These are phyloP conservation scores for Diaporthe humulicola DNA, from an alignment of 2,329 filamentous ascomycete species.

Conservation along the genomic window DNA sequence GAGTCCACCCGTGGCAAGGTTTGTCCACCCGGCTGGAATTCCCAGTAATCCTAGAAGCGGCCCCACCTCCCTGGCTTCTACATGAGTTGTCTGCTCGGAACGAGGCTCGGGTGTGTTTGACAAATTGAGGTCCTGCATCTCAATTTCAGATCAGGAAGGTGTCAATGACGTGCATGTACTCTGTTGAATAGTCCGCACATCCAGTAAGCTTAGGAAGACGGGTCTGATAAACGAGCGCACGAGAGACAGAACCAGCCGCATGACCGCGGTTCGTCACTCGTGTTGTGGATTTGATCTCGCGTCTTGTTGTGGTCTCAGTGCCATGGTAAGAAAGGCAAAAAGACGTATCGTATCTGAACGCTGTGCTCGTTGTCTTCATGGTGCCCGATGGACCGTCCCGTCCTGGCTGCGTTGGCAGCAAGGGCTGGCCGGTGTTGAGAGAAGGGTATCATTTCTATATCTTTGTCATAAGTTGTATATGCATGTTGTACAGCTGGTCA, in stretches of 20 bases:
- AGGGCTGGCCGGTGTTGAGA: constrained; percentile 21
- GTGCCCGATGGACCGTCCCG: neutral
- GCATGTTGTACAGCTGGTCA: constrained; percentile 22
- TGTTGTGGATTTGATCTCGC: constrained; percentile 64
- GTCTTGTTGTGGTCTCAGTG: constrained; percentile 71
- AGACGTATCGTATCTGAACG: constrained; percentile 78
- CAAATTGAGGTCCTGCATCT: neutral
- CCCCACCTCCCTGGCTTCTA: neutral
- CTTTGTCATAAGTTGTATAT: constrained; percentile 30
- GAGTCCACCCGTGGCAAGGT: no score
- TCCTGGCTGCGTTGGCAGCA: neutral
- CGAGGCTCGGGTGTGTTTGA: neutral
- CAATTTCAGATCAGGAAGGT: neutral
- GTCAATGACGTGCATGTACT: constrained; percentile 61
- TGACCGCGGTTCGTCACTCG: constrained; percentile 40
- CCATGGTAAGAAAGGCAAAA: constrained; percentile 63
- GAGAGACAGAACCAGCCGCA: constrained; percentile 38
- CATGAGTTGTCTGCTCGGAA: neutral
- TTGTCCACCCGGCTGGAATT: neutral
- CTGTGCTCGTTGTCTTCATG: constrained; percentile 46
- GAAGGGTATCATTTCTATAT: constrained; percentile 42
- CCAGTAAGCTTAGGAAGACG: constrained; percentile 68
- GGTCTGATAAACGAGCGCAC: constrained; percentile 72
- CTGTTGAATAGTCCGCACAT: constrained; percentile 74
- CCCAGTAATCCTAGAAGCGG: neutral